A percentile compares a stretch with the other conserved stretches of the same genome.
Evolutionary conservation across 805 yeast genomes (phyloP).

Genomic region (Nakazawaea wyomingensis): DNA sequence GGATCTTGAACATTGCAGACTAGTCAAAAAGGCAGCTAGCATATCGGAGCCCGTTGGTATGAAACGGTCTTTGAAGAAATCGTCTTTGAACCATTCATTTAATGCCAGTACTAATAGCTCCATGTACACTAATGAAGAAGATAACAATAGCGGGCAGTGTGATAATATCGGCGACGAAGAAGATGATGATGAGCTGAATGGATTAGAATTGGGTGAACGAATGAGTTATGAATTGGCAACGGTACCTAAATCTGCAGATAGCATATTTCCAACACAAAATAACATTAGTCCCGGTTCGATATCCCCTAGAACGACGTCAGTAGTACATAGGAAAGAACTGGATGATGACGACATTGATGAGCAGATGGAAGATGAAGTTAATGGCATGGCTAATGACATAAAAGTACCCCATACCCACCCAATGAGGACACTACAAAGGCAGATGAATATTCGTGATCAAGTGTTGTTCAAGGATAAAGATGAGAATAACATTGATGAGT

Average conservation of each 20-base stretch:
- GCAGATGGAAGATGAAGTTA: background rate
- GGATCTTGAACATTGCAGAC: background rate
- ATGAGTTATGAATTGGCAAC: background rate
- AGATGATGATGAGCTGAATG: background rate
- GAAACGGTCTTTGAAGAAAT: conserved; percentile 3
- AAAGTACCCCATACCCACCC: background rate
- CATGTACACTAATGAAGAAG: background rate
- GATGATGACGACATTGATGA: too few relatives aligned
- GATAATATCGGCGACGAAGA: background rate
- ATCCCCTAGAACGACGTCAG: too few relatives aligned
- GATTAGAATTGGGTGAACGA: conserved; percentile 5
- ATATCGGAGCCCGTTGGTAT: conserved; percentile 6
- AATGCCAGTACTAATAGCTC: conserved; percentile 4
- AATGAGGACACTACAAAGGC: conserved; percentile 26
- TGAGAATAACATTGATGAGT: conserved; percentile 4
- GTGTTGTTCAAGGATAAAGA: background rate
- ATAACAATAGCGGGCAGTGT: background rate
- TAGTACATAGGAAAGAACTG: too few relatives aligned
- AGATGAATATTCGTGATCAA: conserved; percentile 20
- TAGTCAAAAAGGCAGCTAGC: conserved; percentile 7
- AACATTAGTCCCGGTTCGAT: too few relatives aligned
- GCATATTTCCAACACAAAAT: too few relatives aligned
- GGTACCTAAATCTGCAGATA: background rate
- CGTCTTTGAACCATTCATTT: conserved; percentile 11
- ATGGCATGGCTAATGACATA: background rate